Evolutionary conservation across 257 asterid genomes (phyloP).

Genomic region (Agastache rugosa): DNA sequence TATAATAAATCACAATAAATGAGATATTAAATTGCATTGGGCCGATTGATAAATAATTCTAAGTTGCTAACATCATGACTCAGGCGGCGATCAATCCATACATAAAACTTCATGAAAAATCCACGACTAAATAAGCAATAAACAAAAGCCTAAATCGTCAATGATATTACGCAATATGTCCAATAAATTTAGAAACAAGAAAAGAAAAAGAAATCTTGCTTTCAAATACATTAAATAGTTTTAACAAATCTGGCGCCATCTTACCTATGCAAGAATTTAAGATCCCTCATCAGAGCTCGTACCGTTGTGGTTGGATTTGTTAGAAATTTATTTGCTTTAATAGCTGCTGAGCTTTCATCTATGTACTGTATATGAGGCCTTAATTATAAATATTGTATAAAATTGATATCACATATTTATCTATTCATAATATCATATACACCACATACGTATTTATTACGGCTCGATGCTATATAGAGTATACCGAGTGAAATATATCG

Average conservation of each 20-base stretch:
- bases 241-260: constrained; percentile 28
- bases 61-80: constrained; percentile 42
- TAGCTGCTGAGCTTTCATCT: constrained; percentile 47
- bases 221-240: background rate
- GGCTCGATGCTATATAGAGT: background rate
- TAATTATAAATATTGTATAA: background rate
- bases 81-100: constrained; percentile 38
- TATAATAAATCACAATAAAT: constrained; percentile 44
- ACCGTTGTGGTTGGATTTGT: constrained; percentile 65
- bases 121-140: background rate
- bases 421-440: background rate
- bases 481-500: background rate
- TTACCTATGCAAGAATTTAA: constrained; percentile 45
- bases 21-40: constrained; percentile 43
- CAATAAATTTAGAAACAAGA: background rate
- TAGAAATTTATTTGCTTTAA: constrained; percentile 59
- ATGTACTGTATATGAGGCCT: background rate
- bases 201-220: background rate
- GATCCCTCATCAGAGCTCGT: constrained; percentile 43
- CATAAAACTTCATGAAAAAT: constrained; percentile 18
- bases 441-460: background rate
- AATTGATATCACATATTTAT: background rate
- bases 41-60: constrained; percentile 39
- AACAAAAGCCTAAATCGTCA: constrained; percentile 30
- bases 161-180: constrained; percentile 35